A percentile compares a stretch with the other conserved stretches of the same genome.
Evolutionary conservation across 1,284 basidiomycete species (phyloP).

Genomic region (Hemileia vastatrix): DNA sequence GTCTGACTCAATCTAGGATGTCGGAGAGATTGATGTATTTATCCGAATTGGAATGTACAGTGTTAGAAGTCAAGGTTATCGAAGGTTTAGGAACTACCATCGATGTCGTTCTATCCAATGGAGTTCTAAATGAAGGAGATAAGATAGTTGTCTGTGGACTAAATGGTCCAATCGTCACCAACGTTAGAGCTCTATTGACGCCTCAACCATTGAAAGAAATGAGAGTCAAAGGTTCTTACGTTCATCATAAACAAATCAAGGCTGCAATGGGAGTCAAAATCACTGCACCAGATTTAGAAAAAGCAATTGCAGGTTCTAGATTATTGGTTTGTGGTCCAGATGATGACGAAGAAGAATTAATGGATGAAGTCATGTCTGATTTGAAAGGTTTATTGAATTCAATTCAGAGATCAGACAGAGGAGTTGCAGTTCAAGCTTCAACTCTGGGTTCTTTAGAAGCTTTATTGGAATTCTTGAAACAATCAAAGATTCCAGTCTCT

Average conservation of each 20-base stretch:
- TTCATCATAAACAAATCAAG: too few relatives aligned
- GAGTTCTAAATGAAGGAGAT: constrained; percentile 42
- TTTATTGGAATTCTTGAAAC: constrained; percentile 40
- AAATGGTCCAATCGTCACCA: constrained; percentile 42
- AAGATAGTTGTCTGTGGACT: constrained; percentile 43
- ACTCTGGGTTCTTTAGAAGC: constrained; percentile 44
- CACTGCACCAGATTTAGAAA: constrained; percentile 41
- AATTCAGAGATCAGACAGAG: constrained; percentile 40
- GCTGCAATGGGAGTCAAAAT: constrained; percentile 45
- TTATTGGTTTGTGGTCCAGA: constrained; percentile 36
- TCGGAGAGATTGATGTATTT: constrained; percentile 43
- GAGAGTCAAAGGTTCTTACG: constrained; percentile 42
- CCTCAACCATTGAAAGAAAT: constrained; percentile 45
- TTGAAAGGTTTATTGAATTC: constrained; percentile 40
- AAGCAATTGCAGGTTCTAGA: constrained; percentile 42
- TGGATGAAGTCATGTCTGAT: constrained; percentile 44
- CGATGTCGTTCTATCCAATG: constrained; percentile 43
- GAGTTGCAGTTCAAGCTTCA: constrained; percentile 43
- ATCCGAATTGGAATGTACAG: constrained; percentile 44
- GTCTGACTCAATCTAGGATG: constrained; percentile 42
- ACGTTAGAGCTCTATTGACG: constrained; percentile 41
- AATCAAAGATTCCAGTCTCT: constrained; percentile 42
- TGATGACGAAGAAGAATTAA: constrained; percentile 43
- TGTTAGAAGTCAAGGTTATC: constrained; percentile 45
- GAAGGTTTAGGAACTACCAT: constrained; percentile 44